Evolutionary conservation across 2,329 filamentous ascomycete species (phyloP).

Genomic region (Sporothrix dimorphospora): DNA sequence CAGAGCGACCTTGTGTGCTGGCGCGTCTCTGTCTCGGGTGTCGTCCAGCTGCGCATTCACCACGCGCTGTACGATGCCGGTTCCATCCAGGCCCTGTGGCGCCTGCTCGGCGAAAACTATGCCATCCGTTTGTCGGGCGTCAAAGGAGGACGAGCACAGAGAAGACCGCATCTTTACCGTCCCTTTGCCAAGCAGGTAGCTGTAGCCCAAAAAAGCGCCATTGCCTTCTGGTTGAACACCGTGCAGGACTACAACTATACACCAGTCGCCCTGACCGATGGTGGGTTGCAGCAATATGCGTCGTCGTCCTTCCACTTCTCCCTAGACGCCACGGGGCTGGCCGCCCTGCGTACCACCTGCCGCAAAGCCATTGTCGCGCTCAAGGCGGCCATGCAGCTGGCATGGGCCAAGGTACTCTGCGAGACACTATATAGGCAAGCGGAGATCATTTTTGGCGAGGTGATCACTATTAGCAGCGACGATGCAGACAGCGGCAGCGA

Average conservation of each 20-base stretch:
- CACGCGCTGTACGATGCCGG: slow-evolving; percentile 36
- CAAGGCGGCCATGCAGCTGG: slow-evolving; percentile 35
- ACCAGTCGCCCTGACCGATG: neutral
- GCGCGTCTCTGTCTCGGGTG: slow-evolving; percentile 22
- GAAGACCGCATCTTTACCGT: neutral
- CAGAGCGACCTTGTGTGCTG: slow-evolving; percentile 35
- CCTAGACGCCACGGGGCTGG: slow-evolving; percentile 23
- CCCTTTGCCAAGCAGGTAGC: neutral
- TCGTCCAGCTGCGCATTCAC: slow-evolving; percentile 34
- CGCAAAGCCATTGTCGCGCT: slow-evolving; percentile 30
- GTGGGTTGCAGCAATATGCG: slow-evolving; percentile 18
- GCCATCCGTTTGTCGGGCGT: neutral
- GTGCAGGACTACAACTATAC: neutral
- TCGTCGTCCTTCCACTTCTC: slow-evolving; percentile 30
- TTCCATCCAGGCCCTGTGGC: slow-evolving; percentile 35
- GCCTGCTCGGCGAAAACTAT: slow-evolving; percentile 32
- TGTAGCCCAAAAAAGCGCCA: neutral
- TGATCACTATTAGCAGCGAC: slow-evolving; percentile 29
- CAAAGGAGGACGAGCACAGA: neutral
- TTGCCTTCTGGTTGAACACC: neutral
- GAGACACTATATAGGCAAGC: slow-evolving; percentile 33
- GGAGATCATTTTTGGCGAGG: slow-evolving; percentile 36
- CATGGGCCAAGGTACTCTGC: slow-evolving; percentile 36
- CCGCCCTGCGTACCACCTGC: slow-evolving; percentile 30
- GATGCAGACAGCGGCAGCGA: neutral